Evolutionary conservation across 768 basidiomycete species (phyloP).

Genomic region (Leucosporidium yakuticum): DNA sequence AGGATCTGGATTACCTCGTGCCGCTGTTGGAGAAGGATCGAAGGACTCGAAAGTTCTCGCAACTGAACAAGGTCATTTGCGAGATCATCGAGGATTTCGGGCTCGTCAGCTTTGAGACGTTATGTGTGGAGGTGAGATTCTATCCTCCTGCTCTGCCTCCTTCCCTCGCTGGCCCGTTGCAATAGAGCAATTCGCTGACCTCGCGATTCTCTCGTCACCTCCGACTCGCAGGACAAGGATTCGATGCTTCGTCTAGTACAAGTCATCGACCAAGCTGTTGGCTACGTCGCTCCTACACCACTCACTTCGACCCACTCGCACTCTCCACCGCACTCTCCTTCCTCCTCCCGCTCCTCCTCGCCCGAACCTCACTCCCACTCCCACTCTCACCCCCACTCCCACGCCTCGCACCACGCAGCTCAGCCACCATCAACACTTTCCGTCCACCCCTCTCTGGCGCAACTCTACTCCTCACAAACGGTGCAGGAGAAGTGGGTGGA

Average conservation of each 20-base stretch:
- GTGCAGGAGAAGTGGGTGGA: conserved; percentile 33
- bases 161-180: background rate
- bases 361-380: background rate
- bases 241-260: conserved; percentile 87
- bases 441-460: background rate
- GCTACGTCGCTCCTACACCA: conserved; percentile 71
- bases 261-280: conserved; percentile 81
- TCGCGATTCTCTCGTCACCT: background rate
- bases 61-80: conserved; percentile 81
- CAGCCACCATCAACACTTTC: conserved; percentile 28
- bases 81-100: conserved; percentile 89
- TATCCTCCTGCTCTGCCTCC: background rate
- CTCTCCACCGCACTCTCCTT: conserved; percentile 39
- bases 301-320: background rate
- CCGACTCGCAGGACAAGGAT: conserved; percentile 70
- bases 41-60: conserved; percentile 61
- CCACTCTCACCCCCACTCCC: conserved; percentile 35
- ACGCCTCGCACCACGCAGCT: conserved; percentile 51
- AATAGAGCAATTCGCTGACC: background rate
- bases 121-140: conserved; percentile 83
- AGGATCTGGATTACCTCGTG: conserved; percentile 84
- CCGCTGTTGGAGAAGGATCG: conserved; percentile 57
- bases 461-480: conserved; percentile 9
- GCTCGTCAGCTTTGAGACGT: conserved; percentile 90
- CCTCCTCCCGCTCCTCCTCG: background rate